phyloP scores from a whole-genome alignment of 208 protist genomes.

The Entamoeba moshkovskii region DNA sequence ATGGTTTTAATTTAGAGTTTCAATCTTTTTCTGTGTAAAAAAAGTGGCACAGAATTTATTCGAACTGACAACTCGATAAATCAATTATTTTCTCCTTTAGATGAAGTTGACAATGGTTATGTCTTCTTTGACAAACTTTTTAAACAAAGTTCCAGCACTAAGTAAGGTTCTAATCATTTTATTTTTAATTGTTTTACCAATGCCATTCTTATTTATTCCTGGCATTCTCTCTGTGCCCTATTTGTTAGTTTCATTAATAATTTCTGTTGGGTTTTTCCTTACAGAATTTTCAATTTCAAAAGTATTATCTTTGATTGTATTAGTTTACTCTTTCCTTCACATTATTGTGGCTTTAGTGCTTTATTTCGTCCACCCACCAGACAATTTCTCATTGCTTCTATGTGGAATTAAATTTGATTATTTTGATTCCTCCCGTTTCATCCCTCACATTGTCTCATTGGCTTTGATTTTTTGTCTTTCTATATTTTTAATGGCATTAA shows the following conservation, averaged over 20 bases:
- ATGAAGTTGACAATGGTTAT: no score
- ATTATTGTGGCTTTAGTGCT: neutral
- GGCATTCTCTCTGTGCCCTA: neutral
- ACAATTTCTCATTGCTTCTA: neutral
- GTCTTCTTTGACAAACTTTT: no score
- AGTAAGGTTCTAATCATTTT: neutral
- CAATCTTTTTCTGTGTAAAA: no score
- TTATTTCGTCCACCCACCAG: neutral
- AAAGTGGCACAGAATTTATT: no score
- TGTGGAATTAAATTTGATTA: neutral
- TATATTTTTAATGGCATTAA: neutral
- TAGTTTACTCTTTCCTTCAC: neutral
- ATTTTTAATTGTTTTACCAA: neutral
- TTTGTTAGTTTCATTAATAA: neutral
- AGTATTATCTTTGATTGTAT: neutral
- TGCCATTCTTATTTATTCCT: neutral
- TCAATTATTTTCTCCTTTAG: no score
- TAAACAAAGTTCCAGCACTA: no score
- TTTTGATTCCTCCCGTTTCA: neutral
- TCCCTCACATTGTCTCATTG: neutral
- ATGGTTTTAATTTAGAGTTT: no score
- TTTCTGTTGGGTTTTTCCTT: neutral
- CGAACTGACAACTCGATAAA: no score
- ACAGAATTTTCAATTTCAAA: neutral
- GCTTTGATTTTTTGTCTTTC: neutral